A percentile compares a stretch with the other conserved stretches of the same genome.
Evolutionary conservation across 2,329 filamentous ascomycete species (phyloP).

Genomic region (Chrysosphaeria jannelii): DNA sequence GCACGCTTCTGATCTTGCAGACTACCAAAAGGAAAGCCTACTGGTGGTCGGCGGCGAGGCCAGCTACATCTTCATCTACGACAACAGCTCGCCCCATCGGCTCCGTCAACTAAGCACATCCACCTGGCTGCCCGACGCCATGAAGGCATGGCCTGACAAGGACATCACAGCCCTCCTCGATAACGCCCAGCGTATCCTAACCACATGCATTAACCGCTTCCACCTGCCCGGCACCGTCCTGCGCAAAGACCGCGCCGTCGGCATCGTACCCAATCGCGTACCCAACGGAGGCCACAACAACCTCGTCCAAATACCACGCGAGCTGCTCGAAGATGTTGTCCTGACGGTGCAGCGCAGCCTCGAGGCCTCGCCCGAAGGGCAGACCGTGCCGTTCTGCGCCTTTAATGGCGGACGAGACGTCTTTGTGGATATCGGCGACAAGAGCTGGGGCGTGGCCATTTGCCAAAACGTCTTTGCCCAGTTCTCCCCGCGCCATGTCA

Average conservation of each 20-base stretch:
- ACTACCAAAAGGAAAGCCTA: constrained; percentile 42
- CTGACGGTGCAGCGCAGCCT: constrained; percentile 80
- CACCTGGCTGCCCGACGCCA: constrained; percentile 49
- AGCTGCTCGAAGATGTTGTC: constrained; percentile 86
- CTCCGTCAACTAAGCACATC: constrained; percentile 34
- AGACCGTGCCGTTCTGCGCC: constrained; percentile 86
- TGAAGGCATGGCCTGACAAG: constrained; percentile 44
- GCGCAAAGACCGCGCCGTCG: constrained; percentile 67
- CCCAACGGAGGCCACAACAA: constrained; percentile 1
- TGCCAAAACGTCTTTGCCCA: constrained; percentile 31
- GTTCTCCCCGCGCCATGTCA: no score
- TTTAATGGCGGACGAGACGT: constrained; percentile 97
- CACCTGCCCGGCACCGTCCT: constrained; percentile 51
- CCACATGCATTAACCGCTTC: constrained; percentile 53
- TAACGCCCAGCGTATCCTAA: constrained; percentile 57
- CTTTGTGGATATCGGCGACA: constrained; percentile 96
- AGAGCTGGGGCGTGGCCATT: constrained; percentile 78
- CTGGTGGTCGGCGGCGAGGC: constrained; percentile 88
- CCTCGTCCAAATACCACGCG: constrained; percentile 35
- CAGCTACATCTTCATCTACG: constrained; percentile 77
- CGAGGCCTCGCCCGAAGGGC: constrained; percentile 9
- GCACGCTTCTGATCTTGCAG: constrained; percentile 14
- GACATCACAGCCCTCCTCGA: constrained; percentile 64
- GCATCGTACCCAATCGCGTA: constrained; percentile 26
- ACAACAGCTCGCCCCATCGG: constrained; percentile 28